Conservation (phyloP, 2,329 filamentous ascomycete species). For the Aspergillus ochraceus region DNA sequence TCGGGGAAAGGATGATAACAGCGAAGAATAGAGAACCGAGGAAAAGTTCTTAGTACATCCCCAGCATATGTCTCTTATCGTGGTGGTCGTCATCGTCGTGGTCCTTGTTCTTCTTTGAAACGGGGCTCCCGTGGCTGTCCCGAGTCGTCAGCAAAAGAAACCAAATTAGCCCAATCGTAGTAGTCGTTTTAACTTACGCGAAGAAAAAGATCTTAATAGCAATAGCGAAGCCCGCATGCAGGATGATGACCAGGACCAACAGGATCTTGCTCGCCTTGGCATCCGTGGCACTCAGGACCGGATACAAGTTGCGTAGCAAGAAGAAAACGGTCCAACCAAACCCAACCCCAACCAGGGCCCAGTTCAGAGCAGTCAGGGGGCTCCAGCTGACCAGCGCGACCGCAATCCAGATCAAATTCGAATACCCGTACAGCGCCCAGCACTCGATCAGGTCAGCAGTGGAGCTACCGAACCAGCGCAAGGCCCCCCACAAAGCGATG, state of each 20-base stretch:
- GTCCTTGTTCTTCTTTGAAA: conserved; percentile 44
- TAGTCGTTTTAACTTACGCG: conserved; percentile 52
- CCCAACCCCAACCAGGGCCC: conserved; percentile 85
- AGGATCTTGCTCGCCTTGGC: conserved; percentile 86
- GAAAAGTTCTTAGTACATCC: conserved; percentile 14
- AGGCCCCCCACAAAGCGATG: conserved; percentile 77
- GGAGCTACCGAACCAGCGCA: conserved; percentile 95
- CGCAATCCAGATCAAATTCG: conserved; percentile 95
- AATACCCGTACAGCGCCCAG: conserved; percentile 93
- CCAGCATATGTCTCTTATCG: conserved; percentile 32
- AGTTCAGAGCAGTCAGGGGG: conserved; percentile 82
- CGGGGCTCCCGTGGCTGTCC: conserved; percentile 62
- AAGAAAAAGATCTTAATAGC: conserved; percentile 98
- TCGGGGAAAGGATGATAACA: background rate
- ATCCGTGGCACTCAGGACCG: conserved; percentile 89
- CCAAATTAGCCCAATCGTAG: background rate
- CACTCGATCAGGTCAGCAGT: conserved; percentile 92
- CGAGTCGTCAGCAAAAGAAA: conserved; percentile 13
- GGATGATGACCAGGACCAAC: conserved; percentile 75
- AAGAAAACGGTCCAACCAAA: conserved; percentile 82
- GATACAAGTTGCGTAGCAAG: conserved; percentile 81
- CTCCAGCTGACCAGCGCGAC: conserved; percentile 92
- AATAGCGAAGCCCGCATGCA: conserved; percentile 87
- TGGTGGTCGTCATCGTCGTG: conserved; percentile 28
- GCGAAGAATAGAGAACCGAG: background rate